Evolutionary conservation across 371 early-diverging fungal genomes (phyloP), one percentile per base, ranked within the genome.

Genomic region (Rhizomucor miehei): DNA sequence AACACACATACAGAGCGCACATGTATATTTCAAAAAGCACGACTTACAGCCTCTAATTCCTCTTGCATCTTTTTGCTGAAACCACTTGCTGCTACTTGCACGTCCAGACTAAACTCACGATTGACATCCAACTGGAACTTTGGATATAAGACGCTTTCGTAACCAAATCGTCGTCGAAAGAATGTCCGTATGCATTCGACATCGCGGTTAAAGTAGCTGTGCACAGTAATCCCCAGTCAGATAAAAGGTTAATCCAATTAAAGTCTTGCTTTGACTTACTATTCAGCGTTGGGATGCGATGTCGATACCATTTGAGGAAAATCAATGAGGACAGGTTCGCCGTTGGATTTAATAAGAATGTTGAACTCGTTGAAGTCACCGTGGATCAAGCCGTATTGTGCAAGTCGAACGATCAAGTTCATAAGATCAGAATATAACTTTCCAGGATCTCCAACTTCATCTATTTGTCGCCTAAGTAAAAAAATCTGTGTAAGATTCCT

Each of bases 351-450:
- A 51, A 99, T 82, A 69, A 99, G 78, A 50, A 99, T 81, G 75
- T 99, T 99, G 83, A 99, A 99, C 65, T 99, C 99, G 85, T 99
- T 99, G 66, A 99, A 99, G 75, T 99, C 99, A 57, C 99, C 98
- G 67, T 99, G 99, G 59, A 98, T 97, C 50, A 99, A 81, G 38
- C 99, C 99, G 54, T 93, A 83, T 44, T 91, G 86, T 20, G 98
- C 98, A 48, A 99, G 79, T 17, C 92, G 88, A 38, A 97, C 95
- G 56, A 99, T 93, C 72, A 99, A 70, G 59, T 89, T 83, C 94
- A 99, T 95, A 36, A 99, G 77, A 9, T 88, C 82, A 12, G 91
- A 88, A 66, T 98, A 99, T 13, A 99, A 81, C 63, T 86, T 88
- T 14, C 94, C 96, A 0, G 95, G 92, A 60, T 99, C 80, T 20